A percentile compares a stretch with the other conserved stretches of the same genome.
Conservation (phyloP, 1,139 yeast genomes). For the Debaryomycetaceae sp. region DNA sequence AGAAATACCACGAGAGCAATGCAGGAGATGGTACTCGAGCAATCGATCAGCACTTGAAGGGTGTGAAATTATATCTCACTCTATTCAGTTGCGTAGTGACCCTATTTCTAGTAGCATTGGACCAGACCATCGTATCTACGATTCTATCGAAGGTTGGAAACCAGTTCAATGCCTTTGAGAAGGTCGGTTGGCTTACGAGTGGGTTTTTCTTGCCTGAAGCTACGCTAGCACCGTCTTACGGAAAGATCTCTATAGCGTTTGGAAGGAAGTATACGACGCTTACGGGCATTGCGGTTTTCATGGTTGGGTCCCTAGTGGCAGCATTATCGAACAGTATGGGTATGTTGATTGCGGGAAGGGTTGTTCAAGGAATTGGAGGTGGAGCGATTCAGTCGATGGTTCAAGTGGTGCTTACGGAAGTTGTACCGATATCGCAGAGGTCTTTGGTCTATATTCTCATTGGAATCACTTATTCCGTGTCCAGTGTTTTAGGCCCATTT, state of each 20-base stretch:
- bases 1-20: conserved; percentile 36
- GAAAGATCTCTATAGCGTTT: conserved; percentile 56
- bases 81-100: conserved; percentile 45
- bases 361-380: conserved; percentile 70
- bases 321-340: conserved; percentile 57
- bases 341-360: conserved; percentile 67
- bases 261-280: conserved; percentile 57
- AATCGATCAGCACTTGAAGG: conserved; percentile 46
- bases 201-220: conserved; percentile 63
- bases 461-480: conserved; percentile 53
- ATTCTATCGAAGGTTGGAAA: conserved; percentile 53
- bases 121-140: conserved; percentile 65
- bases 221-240: conserved; percentile 57
- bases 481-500: conserved; percentile 62
- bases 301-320: conserved; percentile 58
- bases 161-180: conserved; percentile 50
- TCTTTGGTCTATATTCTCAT: conserved; percentile 49
- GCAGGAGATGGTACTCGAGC: conserved; percentile 60
- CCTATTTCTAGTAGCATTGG: conserved; percentile 62
- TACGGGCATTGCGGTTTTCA: conserved; percentile 52
- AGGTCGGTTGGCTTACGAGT: conserved; percentile 59
- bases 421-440: conserved; percentile 57
- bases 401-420: conserved; percentile 56
- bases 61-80: conserved; percentile 38
- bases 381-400: conserved; percentile 65